Conservation (phyloP, 2,329 filamentous ascomycete species). For the Neodidymelliopsis sp. region DNA sequence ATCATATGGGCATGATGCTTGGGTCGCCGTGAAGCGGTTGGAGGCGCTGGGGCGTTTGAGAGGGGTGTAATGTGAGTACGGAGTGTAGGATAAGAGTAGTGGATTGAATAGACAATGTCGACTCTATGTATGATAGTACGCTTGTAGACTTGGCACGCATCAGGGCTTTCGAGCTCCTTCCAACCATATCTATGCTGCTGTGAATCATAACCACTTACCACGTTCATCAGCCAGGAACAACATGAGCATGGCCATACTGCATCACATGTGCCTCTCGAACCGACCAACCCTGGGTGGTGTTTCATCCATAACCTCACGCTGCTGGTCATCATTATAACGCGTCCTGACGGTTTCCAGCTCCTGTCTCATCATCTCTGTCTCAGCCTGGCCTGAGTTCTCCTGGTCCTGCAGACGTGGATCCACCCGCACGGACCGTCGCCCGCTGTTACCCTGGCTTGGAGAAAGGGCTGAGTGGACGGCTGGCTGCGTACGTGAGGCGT, state of each 20-base stretch:
- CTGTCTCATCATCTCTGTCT: conserved; percentile 36
- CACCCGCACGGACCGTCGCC: conserved; percentile 16
- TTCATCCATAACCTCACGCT: conserved; percentile 43
- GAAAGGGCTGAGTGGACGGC: conserved; percentile 5
- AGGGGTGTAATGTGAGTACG: too few relatives aligned
- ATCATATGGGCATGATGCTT: conserved; percentile 22
- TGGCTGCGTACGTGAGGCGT: conserved; percentile 16
- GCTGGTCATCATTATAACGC: conserved; percentile 33
- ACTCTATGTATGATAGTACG: too few relatives aligned
- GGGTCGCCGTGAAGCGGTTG: not conserved
- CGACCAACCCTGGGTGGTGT: conserved; percentile 47
- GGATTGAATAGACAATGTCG: too few relatives aligned
- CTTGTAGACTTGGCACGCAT: conserved; percentile 3
- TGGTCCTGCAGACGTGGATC: conserved; percentile 38
- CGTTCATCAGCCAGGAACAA: not conserved
- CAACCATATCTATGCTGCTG: not conserved
- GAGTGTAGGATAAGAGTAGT: too few relatives aligned
- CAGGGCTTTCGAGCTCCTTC: too few relatives aligned
- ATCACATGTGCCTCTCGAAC: conserved; percentile 36
- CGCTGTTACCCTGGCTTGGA: conserved; percentile 3
- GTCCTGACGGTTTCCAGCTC: conserved; percentile 30
- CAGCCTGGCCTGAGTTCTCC: conserved; percentile 43
- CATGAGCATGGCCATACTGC: not conserved
- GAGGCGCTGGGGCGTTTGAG: too few relatives aligned
- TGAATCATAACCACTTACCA: not conserved